Percentiles rank a stretch among this genome's conserved stretches.
Evolutionary conservation across 2,329 filamentous ascomycete genomes (phyloP).

Genomic region (Lasiodiplodia sp.): DNA sequence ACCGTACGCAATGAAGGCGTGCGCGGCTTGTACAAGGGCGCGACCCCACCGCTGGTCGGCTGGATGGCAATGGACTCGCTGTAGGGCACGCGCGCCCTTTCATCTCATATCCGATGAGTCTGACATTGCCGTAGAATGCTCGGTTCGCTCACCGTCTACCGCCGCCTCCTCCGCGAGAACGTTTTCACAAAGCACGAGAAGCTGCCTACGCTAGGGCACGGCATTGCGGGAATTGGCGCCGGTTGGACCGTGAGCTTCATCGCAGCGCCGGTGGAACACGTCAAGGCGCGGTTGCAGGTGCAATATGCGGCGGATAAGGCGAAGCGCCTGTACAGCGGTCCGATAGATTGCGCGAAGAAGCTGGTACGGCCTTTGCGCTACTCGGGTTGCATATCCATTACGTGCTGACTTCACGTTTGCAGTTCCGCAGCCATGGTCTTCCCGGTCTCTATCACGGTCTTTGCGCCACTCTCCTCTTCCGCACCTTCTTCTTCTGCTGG

Average conservation of each 20-base stretch:
- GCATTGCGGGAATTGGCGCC: slow-evolving; percentile 84
- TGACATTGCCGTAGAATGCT: slow-evolving; percentile 67
- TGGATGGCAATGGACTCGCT: slow-evolving; percentile 98
- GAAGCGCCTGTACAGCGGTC: slow-evolving; percentile 82
- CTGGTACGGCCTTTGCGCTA: slow-evolving; percentile 53
- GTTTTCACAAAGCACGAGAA: slow-evolving; percentile 69
- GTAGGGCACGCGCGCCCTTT: slow-evolving; percentile 42
- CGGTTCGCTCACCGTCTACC: slow-evolving; percentile 89
- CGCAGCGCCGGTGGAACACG: slow-evolving; percentile 91
- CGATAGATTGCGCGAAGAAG: slow-evolving; percentile 81
- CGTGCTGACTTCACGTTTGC: neutral
- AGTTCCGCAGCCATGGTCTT: slow-evolving; percentile 70
- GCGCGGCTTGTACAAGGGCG: slow-evolving; percentile 89
- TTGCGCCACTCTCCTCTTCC: slow-evolving; percentile 83
- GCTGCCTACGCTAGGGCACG: slow-evolving; percentile 82
- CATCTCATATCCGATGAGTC: neutral
- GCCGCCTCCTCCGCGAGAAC: slow-evolving; percentile 79
- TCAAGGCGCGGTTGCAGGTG: slow-evolving; percentile 92
- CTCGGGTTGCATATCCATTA: too few relatives aligned
- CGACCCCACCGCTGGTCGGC: slow-evolving; percentile 87
- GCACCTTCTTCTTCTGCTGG: slow-evolving; percentile 96
- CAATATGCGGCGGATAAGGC: slow-evolving; percentile 86
- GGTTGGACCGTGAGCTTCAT: slow-evolving; percentile 92
- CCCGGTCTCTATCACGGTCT: slow-evolving; percentile 86
- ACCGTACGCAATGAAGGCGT: slow-evolving; percentile 88